Percentiles rank a stretch among this genome's conserved stretches.
These are phyloP conservation scores for Tricholoma matsutake DNA, from an alignment of 768 basidiomycete species.

Conservation along the genomic window DNA sequence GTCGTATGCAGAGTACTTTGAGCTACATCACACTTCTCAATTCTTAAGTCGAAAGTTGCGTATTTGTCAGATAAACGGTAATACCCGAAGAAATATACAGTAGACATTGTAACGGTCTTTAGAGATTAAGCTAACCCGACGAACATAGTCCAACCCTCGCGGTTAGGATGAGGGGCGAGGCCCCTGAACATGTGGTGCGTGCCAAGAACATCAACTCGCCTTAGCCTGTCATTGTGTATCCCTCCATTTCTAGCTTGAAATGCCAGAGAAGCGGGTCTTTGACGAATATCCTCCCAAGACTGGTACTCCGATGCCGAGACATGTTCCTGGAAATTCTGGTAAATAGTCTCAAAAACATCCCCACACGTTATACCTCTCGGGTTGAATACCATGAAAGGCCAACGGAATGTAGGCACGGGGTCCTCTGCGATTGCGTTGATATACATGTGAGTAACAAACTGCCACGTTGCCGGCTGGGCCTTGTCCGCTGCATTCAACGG, in stretches of 20 bases:
- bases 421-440: conserved; percentile 54
- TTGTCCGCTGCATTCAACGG: conserved; percentile 34
- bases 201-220: conserved; percentile 48
- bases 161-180: conserved; percentile 46
- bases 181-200: conserved; percentile 49
- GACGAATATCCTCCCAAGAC: conserved; percentile 32
- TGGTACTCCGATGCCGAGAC: conserved; percentile 34
- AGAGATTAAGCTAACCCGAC: conserved; percentile 13
- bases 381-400: conserved; percentile 54
- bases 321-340: conserved; percentile 39
- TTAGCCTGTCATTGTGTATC: conserved; percentile 22
- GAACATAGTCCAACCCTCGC: conserved; percentile 43
- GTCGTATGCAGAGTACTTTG: not conserved
- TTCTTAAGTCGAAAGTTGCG: not conserved
- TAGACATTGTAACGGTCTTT: not conserved
- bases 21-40: not conserved
- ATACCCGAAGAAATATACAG: not conserved
- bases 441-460: conserved; percentile 54
- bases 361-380: conserved; percentile 42
- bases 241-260: conserved; percentile 22
- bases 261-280: conserved; percentile 29
- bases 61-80: not conserved
- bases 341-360: conserved; percentile 50
- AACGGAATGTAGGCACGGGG: conserved; percentile 44
- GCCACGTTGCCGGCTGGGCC: conserved; percentile 64